These are phyloP conservation scores for Wickerhamiella parazyma DNA, from an alignment of 805 yeast genomes.

Conservation along the genomic window DNA sequence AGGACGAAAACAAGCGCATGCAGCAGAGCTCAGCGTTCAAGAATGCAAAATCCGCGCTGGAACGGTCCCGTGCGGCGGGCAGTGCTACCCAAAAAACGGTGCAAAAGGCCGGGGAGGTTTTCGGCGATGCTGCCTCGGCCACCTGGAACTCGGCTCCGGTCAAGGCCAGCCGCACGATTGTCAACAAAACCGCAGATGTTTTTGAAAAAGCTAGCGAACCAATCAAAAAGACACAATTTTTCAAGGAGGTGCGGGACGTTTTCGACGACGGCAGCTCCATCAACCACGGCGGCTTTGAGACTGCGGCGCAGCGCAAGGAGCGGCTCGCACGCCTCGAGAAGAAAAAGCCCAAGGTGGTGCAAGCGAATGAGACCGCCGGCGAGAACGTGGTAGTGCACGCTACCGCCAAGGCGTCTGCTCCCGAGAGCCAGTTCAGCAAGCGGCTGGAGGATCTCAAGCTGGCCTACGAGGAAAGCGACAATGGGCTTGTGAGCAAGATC, in stretches of 20 bases:
- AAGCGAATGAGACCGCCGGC: constrained; percentile 58
- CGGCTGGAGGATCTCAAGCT: constrained; percentile 44
- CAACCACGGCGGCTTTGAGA: constrained; percentile 83
- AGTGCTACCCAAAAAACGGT: constrained; percentile 62
- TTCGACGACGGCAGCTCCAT: constrained; percentile 85
- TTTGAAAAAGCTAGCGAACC: constrained; percentile 85
- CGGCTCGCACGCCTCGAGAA: constrained; percentile 40
- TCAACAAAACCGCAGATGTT: constrained; percentile 65
- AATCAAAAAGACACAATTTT: constrained; percentile 76
- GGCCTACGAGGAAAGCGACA: constrained; percentile 75
- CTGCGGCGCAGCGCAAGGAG: constrained; percentile 63
- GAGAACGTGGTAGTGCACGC: constrained; percentile 70
- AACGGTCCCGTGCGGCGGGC: constrained; percentile 59
- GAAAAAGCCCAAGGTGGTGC: constrained; percentile 48
- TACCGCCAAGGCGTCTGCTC: constrained; percentile 56
- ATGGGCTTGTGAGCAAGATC: constrained; percentile 68
- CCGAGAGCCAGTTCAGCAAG: constrained; percentile 58
- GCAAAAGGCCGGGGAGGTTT: constrained; percentile 82
- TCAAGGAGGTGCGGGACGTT: constrained; percentile 75
- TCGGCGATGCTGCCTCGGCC: constrained; percentile 74
- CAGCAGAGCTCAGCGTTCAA: constrained; percentile 90
- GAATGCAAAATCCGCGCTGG: constrained; percentile 84
- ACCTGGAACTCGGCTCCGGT: constrained; percentile 97
- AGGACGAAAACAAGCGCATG: constrained; percentile 88
- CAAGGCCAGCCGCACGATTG: constrained; percentile 73